Evolutionary conservation across 192 early-diverging fungal species (phyloP).

Genomic region (Coemansia sp.): DNA sequence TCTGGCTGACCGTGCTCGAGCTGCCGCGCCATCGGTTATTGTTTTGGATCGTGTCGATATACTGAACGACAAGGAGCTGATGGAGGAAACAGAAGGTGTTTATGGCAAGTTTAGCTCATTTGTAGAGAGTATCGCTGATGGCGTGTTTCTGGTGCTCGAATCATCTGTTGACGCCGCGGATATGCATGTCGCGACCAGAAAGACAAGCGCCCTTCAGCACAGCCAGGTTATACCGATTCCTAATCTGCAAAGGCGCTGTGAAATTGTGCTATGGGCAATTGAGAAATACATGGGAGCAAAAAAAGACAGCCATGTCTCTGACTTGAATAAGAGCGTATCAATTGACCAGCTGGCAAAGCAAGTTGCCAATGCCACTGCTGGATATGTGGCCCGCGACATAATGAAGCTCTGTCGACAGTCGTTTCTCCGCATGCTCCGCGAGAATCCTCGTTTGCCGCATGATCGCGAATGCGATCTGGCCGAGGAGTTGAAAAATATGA

Average conservation of each 20-base stretch:
- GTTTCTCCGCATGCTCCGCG: slow-evolving; percentile 24
- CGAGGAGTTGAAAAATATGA: slow-evolving; percentile 12
- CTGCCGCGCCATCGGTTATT: slow-evolving; percentile 30
- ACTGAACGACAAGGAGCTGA: slow-evolving; percentile 25
- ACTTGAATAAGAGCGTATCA: background rate
- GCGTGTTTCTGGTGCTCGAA: slow-evolving; percentile 42
- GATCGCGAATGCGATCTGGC: background rate
- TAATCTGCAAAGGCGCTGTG: slow-evolving; percentile 20
- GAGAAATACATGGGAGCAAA: background rate
- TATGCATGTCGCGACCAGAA: slow-evolving; percentile 24
- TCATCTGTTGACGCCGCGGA: slow-evolving; percentile 15
- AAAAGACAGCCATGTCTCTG: background rate
- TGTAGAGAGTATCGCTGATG: slow-evolving; percentile 15
- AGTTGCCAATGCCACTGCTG: slow-evolving; percentile 42
- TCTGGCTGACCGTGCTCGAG: slow-evolving; percentile 14
- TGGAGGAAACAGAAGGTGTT: slow-evolving; percentile 16
- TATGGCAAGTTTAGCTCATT: slow-evolving; percentile 24
- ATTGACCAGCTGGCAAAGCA: slow-evolving; percentile 7
- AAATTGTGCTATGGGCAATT: slow-evolving; percentile 15
- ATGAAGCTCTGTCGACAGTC: slow-evolving; percentile 36
- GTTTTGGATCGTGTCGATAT: slow-evolving; percentile 26
- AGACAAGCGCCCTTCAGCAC: slow-evolving; percentile 28
- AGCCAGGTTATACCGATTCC: slow-evolving; percentile 16
- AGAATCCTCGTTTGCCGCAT: background rate
- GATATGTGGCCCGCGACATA: slow-evolving; percentile 51